A percentile compares a stretch with the other conserved stretches of the same genome.
phyloP scores from a whole-genome alignment of 2,329 filamentous ascomycete species.

The Blumeriella jaapii region DNA sequence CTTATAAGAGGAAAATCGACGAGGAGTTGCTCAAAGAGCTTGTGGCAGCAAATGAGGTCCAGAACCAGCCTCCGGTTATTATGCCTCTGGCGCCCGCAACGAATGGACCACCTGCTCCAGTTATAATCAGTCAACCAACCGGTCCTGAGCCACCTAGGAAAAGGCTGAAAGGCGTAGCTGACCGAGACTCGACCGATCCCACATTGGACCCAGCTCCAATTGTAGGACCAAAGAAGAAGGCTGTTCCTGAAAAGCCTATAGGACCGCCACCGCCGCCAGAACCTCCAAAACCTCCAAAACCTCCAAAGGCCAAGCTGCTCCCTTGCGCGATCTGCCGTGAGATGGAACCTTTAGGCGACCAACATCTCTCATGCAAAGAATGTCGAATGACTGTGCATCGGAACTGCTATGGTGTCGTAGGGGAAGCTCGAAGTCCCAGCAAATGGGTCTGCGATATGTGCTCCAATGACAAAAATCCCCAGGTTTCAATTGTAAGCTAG shows the following conservation, averaged over 20 bases:
- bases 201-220: slow-evolving; percentile 18
- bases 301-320: slow-evolving; percentile 65
- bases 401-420: slow-evolving; percentile 77
- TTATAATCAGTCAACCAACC: slow-evolving; percentile 18
- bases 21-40: slow-evolving; percentile 78
- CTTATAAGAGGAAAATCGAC: slow-evolving; percentile 81
- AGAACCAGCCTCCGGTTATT: slow-evolving; percentile 33
- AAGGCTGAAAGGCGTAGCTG: slow-evolving; percentile 45
- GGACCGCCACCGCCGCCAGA: slow-evolving; percentile 60
- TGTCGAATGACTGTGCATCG: slow-evolving; percentile 88
- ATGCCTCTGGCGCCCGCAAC: slow-evolving; percentile 11
- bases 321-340: slow-evolving; percentile 79
- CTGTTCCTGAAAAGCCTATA: slow-evolving; percentile 48
- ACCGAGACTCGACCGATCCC: slow-evolving; percentile 27
- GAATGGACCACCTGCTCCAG: slow-evolving; percentile 19
- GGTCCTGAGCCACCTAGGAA: slow-evolving; percentile 48
- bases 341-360: slow-evolving; percentile 58
- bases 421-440: slow-evolving; percentile 50
- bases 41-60: slow-evolving; percentile 50
- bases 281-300: slow-evolving; percentile 68
- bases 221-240: slow-evolving; percentile 33
- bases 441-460: slow-evolving; percentile 98
- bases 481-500: slow-evolving; percentile 71
- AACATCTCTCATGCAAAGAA: slow-evolving; percentile 69
- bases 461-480: slow-evolving; percentile 81